Evolutionary conservation across 495 filamentous ascomycete species (phyloP), one percentile per base, ranked within the genome.

Genomic region (Tirmania nivea): DNA sequence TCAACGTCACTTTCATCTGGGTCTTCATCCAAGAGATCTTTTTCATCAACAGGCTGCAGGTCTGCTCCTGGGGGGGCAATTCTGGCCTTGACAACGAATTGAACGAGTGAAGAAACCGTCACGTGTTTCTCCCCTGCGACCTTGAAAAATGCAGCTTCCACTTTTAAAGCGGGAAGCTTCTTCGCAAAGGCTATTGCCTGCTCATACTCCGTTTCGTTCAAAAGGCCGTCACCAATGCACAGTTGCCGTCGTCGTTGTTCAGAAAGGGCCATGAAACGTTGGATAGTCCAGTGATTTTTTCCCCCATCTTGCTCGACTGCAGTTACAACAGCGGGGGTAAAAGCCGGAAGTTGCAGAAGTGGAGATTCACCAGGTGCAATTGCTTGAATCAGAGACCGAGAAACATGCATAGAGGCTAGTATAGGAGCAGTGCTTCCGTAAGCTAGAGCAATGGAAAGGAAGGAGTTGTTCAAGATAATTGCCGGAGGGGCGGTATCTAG

Each of bases 101-200:
- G 86, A 48, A 96, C 86, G 48, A 97, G 74, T 59, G 84, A 90
- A 59, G 81, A 82, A n/a, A 90, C 88, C 12, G 86, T 92, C 64
- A 96, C 81, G 65, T 78, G 84, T 55, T 79, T 83, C 69, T 97
- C 90, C 55, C 90, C 90, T 59, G 84, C 80, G 51, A 97, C 90
- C 72, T 97, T 97, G 77, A 97, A 97, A 70, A 92, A 97, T 2
- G 86, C 84, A 69, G 86, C 89, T 65, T 86, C 86, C n/a, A 96
- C 76, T 54, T 82, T 73, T 49, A 96, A 70, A 48, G 75, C 72
- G 0, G 90, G 90, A 11, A 97, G 69, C 66, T 93, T 84, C 59
- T 77, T 76, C 21, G 86, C 87, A 45, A 94, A 79, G 47, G 67
- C 63, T 51, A 93, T 69, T 34, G 82, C 85, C 21, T 77, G 75